phyloP scores from a whole-genome alignment of 2,329 filamentous ascomycete species.

The Gaeumannomyces sp. region DNA sequence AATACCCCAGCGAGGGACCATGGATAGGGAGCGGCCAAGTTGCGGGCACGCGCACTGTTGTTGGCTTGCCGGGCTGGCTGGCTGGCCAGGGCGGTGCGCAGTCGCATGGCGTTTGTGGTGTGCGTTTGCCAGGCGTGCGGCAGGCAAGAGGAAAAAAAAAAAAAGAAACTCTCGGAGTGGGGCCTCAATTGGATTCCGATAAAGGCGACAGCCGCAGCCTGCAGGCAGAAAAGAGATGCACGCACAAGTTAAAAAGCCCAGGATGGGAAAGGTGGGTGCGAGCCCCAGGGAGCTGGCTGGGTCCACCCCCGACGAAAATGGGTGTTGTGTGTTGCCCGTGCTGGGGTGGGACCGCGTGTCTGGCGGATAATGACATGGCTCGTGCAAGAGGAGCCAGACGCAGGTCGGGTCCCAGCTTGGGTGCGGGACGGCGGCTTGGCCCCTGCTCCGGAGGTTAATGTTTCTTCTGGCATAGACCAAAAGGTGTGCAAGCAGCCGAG shows the following conservation, averaged over 20 bases:
- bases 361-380: neutral
- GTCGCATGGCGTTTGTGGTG: neutral
- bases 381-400: conserved; percentile 1
- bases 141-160: neutral
- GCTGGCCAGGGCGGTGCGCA: neutral
- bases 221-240: neutral
- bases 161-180: neutral
- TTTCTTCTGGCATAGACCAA: neutral
- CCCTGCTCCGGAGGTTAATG: neutral
- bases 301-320: neutral
- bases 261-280: neutral
- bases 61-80: neutral
- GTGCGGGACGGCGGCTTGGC: neutral
- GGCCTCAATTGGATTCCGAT: neutral
- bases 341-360: neutral
- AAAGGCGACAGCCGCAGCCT: neutral
- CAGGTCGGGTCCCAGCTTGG: neutral
- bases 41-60: neutral
- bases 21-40: neutral
- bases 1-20: too few species aligned
- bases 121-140: neutral
- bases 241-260: neutral
- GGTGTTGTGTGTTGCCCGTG: neutral
- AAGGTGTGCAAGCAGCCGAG: neutral
- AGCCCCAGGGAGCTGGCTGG: neutral